Evolutionary conservation across 2,329 filamentous ascomycete species (phyloP), one percentile per base, ranked within the genome.

Genomic region (Talaromyces sp.): DNA sequence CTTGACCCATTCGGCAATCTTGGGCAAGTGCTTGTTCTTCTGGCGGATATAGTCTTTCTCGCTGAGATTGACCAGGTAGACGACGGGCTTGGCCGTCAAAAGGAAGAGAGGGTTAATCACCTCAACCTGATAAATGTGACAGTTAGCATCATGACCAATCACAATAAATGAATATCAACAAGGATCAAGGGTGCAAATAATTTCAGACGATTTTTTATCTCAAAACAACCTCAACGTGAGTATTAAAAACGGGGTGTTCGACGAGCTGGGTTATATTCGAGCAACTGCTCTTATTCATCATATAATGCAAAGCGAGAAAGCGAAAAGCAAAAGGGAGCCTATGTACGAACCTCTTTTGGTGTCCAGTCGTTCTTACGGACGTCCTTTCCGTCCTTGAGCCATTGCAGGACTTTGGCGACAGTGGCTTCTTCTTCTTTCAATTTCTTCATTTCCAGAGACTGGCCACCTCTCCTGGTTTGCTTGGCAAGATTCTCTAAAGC

Each of bases 211-310:
- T 85, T 87, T 82, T 84, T 91, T 85, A 90, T 97, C 93, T 96
- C 94, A 97, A 81, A 77, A 88, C 87, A 85, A 84, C 85, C 90
- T 92, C 90, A 77, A 85, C 86, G 88, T 91, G 83, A 86, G 78
- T 78, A 81, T 82, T 82, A 80, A 82, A 78, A 82, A 86, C 88
- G 91, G 90, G 87, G 86, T 77, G 87, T 89, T 98, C 94, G 90
- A 97, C 90, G 95, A 99, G 95, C 95, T 99, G 95, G 95, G 95
- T 92, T 96, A 93, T 91, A 84, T 86, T 93, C 90, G 90, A 93
- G 92, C 91, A 84, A 86, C 57, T 89, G 92, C 93, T 95, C 90
- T 97, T 96, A 90, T 89, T 98, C 95, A 98, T 98, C 95, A 97
- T 89, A 73, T 78, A 83, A 87, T 66, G 73, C 78, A 83, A 87